Evolutionary conservation across 1,139 yeast genomes (phyloP), one percentile per base, ranked within the genome.

Genomic region (Candida mesenterica): DNA sequence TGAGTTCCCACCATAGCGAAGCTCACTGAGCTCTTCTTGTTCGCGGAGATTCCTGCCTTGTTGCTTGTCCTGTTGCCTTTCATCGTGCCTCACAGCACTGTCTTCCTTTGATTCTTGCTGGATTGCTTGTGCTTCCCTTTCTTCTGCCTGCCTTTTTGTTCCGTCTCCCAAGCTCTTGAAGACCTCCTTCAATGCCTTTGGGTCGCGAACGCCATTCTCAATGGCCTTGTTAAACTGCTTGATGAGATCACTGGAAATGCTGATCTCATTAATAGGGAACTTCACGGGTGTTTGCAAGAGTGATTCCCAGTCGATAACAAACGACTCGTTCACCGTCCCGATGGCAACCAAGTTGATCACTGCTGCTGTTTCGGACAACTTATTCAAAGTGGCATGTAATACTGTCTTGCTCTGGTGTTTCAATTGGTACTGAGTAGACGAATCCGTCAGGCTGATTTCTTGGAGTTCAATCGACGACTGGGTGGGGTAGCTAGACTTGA

Each of bases 211-310:
- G 16, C 30, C 24, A 2, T 13, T 20, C 19, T 38, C 35, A 12
- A 47, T 32, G 15, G 33, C 31, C 26, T 23, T 29, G 40, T 60
- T 59, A 42, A 62, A 62, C 13, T 39, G 41, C 3, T 41, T 41
- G 32, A 59, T 55, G 27, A 61, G 35, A 17, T 59, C 61, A 29
- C 35, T 41, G 10, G 63, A 52, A 3, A 62, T 34, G 26, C 47
- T 44, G 34, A 52, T 41, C 28, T 52, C 58, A 27, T 53, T 52
- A 22, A 62, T 39, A 1, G 68, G 68, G 40, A 63, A 59, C 31
- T 38, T 36, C 51, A 52, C 53, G 12, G 9, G 9, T 10, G 23
- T 22, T 57, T 42, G 39, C 43, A 36, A 30, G 28, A 34, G 19
- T 40, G 39, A n/a, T 10, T 31, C 41, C 58, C 66, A 54, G 39